These are phyloP conservation scores for Ganoderma sp. DNA, from an alignment of 1,284 basidiomycete species.

Conservation along the genomic window DNA sequence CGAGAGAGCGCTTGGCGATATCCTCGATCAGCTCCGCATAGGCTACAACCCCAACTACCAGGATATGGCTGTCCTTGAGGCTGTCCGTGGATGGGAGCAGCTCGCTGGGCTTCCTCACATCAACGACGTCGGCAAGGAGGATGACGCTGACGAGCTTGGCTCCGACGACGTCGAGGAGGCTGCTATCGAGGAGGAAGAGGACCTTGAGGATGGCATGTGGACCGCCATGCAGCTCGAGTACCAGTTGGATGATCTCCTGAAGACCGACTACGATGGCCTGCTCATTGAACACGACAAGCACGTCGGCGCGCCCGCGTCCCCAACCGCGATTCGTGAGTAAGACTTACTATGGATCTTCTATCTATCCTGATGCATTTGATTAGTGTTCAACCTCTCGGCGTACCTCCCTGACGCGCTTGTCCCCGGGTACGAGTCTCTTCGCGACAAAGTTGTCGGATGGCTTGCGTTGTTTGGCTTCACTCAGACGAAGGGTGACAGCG, in stretches of 20 bases:
- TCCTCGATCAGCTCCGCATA: conserved; percentile 80
- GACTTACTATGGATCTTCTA: background rate
- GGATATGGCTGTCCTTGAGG: conserved; percentile 98
- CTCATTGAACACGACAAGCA: conserved; percentile 79
- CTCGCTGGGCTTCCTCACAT: conserved; percentile 76
- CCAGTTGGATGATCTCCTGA: conserved; percentile 71
- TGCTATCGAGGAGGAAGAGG: conserved; percentile 48
- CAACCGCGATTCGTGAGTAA: conserved; percentile 57
- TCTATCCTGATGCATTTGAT: background rate
- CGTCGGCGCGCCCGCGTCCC: conserved; percentile 48
- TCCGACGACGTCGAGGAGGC: conserved; percentile 32
- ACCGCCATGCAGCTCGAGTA: conserved; percentile 58
- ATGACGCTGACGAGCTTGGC: conserved; percentile 33
- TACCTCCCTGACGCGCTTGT: conserved; percentile 88
- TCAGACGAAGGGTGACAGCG: conserved; percentile 40
- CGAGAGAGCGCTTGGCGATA: conserved; percentile 81
- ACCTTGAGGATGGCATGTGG: conserved; percentile 59
- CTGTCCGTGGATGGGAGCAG: conserved; percentile 92
- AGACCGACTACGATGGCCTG: conserved; percentile 75
- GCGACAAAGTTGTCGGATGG: conserved; percentile 67
- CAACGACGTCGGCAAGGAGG: conserved; percentile 57
- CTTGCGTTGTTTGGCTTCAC: conserved; percentile 74
- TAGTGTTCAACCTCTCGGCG: conserved; percentile 83
- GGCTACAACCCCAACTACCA: conserved; percentile 99
- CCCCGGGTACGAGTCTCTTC: conserved; percentile 77